Evolutionary conservation across 1,139 yeast genomes (phyloP).

Genomic region (Saccharomyces uvarum): DNA sequence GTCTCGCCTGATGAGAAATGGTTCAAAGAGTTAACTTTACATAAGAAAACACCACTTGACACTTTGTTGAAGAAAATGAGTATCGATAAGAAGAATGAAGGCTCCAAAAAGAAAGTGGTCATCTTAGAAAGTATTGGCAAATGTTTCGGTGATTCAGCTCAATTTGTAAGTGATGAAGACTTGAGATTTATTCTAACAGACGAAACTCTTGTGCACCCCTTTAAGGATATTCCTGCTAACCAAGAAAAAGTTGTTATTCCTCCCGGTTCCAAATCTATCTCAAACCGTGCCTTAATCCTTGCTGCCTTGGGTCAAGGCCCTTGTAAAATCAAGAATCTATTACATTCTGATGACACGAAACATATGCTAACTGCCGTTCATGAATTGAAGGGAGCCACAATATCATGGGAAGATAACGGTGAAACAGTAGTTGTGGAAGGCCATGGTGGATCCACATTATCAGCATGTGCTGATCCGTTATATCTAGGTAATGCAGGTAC

Average conservation of each 20-base stretch:
- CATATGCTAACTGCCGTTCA: constrained; percentile 88
- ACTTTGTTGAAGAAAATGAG: constrained; percentile 75
- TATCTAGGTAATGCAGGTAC: constrained; percentile 98
- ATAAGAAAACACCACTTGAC: constrained; percentile 66
- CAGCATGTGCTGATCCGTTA: constrained; percentile 52
- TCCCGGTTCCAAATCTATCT: constrained; percentile 95
- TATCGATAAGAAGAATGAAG: constrained; percentile 94
- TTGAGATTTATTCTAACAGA: constrained; percentile 79
- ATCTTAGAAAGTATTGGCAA: constrained; percentile 76
- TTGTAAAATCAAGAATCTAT: constrained; percentile 71
- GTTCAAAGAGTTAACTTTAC: constrained; percentile 59
- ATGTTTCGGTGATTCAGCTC: constrained; percentile 84
- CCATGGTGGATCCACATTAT: constrained; percentile 67
- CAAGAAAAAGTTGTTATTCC: constrained; percentile 52
- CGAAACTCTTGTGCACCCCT: constrained; percentile 61
- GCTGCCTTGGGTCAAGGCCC: constrained; percentile 89
- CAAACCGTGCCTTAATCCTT: constrained; percentile 85
- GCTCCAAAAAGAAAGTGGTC: constrained; percentile 80
- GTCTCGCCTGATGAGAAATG: constrained; percentile 67
- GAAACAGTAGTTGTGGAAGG: constrained; percentile 81
- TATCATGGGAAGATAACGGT: constrained; percentile 76
- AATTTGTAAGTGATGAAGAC: constrained; percentile 71
- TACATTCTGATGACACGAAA: constrained; percentile 93
- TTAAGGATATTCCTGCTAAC: constrained; percentile 37
- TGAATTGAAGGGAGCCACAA: constrained; percentile 71